Conservation (phyloP, 805 yeast genomes). For the Sugiyamaella lignohabitans region DNA sequence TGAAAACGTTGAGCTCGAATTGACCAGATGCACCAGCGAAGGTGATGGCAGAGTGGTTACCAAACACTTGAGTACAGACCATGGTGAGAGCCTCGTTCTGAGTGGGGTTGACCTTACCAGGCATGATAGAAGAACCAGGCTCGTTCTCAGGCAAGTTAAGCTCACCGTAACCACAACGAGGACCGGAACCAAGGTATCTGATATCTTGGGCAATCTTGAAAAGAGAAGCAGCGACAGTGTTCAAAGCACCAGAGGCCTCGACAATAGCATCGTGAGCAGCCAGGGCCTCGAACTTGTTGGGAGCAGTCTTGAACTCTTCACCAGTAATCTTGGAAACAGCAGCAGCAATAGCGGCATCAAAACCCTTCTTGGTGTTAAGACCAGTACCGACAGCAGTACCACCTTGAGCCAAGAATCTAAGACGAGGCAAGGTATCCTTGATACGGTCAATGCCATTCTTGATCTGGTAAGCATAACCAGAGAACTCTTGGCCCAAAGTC, state of each 20-base stretch:
- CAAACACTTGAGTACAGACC: slow-evolving; percentile 97
- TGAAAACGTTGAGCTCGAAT: slow-evolving; percentile 96
- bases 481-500: slow-evolving; percentile 96
- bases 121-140: slow-evolving; percentile 99
- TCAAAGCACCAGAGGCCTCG: slow-evolving; percentile 94
- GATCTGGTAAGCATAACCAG: slow-evolving; percentile 92
- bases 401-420: slow-evolving; percentile 90
- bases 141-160: slow-evolving; percentile 93
- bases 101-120: slow-evolving; percentile 98
- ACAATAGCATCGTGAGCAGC: slow-evolving; percentile 99
- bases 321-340: slow-evolving; percentile 85
- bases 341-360: slow-evolving; percentile 78
- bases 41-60: slow-evolving; percentile 91
- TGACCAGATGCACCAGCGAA: slow-evolving; percentile 99
- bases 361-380: slow-evolving; percentile 87
- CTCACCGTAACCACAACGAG: slow-evolving; percentile 99
- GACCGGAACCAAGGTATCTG: slow-evolving; percentile 97
- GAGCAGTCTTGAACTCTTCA: slow-evolving; percentile 84
- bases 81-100: slow-evolving; percentile 98
- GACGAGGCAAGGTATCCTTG: slow-evolving; percentile 65
- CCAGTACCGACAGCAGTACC: slow-evolving; percentile 99
- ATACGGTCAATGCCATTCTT: slow-evolving; percentile 86
- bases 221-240: slow-evolving; percentile 88
- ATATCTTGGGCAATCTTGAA: slow-evolving; percentile 97
- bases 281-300: slow-evolving; percentile 97